These are phyloP conservation scores for Filobasidium floriforme DNA, from an alignment of 768 basidiomycete species.

Conservation along the genomic window DNA sequence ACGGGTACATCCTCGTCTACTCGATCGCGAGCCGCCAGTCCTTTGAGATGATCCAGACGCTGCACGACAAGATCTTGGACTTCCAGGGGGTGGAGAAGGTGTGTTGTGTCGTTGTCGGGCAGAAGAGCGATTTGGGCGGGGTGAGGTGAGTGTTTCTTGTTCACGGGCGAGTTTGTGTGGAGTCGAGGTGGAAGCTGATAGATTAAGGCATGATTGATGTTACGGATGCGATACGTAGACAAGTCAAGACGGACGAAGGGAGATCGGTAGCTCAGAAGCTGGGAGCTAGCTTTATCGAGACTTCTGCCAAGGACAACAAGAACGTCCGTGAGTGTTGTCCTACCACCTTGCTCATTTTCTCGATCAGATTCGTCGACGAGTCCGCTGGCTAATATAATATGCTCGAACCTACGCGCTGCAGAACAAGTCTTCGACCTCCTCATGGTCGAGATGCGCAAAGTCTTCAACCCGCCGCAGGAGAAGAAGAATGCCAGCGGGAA, in stretches of 20 bases:
- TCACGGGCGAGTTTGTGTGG: background rate
- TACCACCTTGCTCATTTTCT: constrained; percentile 42
- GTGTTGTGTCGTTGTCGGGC: constrained; percentile 88
- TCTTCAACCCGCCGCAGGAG: constrained; percentile 43
- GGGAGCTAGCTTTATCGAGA: constrained; percentile 75
- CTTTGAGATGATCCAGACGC: constrained; percentile 88
- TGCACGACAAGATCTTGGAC: constrained; percentile 87
- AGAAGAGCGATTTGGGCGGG: constrained; percentile 71
- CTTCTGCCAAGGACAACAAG: constrained; percentile 74
- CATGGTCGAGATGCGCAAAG: constrained; percentile 42
- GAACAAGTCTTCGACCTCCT: constrained; percentile 43
- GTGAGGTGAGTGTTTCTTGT: constrained; percentile 62
- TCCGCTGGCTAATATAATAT: background rate
- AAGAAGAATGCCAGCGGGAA: constrained; percentile 34
- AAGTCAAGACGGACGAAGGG: constrained; percentile 67
- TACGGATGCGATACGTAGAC: constrained; percentile 47
- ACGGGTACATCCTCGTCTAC: constrained; percentile 95
- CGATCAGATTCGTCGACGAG: background rate
- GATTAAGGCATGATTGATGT: no score
- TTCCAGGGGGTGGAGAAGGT: constrained; percentile 76
- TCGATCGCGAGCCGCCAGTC: constrained; percentile 79
- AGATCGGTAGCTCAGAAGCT: constrained; percentile 64
- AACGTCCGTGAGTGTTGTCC: constrained; percentile 74
- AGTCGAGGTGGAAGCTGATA: no score
- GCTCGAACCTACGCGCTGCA: no score